Base-by-base conservation (phyloP, 805 yeast species). In the Saccharomycopsis selenospora region DNA sequence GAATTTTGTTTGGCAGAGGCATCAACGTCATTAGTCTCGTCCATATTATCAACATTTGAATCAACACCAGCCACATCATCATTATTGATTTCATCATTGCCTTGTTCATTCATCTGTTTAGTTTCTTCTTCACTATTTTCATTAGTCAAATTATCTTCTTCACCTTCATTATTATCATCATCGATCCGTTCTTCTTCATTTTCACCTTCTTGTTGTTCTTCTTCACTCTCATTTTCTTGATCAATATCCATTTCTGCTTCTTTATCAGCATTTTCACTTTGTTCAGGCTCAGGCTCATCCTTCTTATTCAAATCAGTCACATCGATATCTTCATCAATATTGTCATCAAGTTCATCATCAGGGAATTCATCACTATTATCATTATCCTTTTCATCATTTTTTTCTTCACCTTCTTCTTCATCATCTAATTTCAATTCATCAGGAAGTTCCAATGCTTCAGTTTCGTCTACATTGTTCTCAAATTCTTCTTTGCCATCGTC, bases 351-450 rank as follows among this genome's bases (percentile, higher is more conserved):
- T 42, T 58, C 65, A 50, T 63, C 62, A 50, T 65, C 64, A 44
- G 59, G 60, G 4, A 57, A 62, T 2, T 58, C 62, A 1, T 61
- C 60, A 8, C 57, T 62, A 20, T 60, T 63, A 2, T 62, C 66
- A 11, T 63, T 70, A 23, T 62, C 67, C 2, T 63, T 66, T 6
- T 68, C 73, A 4, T 69, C 75, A 1, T 68, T 73, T n/a, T 70
- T 73, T 4, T 65, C 73, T 1, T 66, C 75, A 1, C 70, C 77
- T 8, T 80, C 90, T 3, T 74, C 82, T 22, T 77, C 95, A n/a
- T 81, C 80, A 59, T 91, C 98, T 26, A 91, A 69, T 56, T 91
- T 80, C 72, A 91, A 77, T 58, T 90, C 96, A 13, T 93, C 98
- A 0, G 98, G 97, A 25, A 91, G 70, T 20, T 93, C 96, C 55